A percentile compares a stretch with the other conserved stretches of the same genome.
phyloP scores from a whole-genome alignment of 257 asterid genomes.

The Ballota nigra region DNA sequence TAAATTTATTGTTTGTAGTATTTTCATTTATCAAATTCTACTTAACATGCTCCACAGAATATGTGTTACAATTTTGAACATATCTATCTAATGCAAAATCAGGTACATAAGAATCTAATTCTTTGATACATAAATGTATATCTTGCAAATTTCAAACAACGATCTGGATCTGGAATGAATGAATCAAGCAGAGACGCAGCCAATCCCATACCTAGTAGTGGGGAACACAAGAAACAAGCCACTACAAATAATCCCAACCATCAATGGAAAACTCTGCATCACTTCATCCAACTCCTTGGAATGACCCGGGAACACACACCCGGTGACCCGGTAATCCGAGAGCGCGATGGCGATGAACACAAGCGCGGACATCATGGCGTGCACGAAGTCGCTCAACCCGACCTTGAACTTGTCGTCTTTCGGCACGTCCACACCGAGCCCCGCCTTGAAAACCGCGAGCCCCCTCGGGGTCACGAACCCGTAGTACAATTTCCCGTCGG shows the following conservation, averaged over 20 bases:
- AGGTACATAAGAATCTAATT: background rate
- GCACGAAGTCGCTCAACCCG: conserved; percentile 75
- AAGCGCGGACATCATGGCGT: conserved; percentile 75
- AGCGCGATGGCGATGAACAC: conserved; percentile 76
- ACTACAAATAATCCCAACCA: conserved; percentile 87
- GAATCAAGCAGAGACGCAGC: conserved; percentile 60
- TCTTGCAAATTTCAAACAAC: too few species aligned
- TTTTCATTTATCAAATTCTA: background rate
- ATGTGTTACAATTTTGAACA: too few species aligned
- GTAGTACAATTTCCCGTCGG: conserved; percentile 72
- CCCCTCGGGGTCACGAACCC: conserved; percentile 79
- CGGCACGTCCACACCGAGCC: conserved; percentile 65
- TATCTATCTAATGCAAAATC: background rate
- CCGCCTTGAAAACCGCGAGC: conserved; percentile 73
- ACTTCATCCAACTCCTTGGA: conserved; percentile 70
- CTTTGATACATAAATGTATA: too few species aligned
- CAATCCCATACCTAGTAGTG: conserved; percentile 77
- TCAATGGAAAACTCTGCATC: conserved; percentile 85
- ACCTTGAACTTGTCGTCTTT: conserved; percentile 55
- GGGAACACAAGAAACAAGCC: conserved; percentile 88
- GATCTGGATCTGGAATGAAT: too few species aligned
- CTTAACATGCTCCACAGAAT: background rate
- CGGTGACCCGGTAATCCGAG: conserved; percentile 85
- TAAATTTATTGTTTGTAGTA: background rate
- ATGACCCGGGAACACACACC: conserved; percentile 77